Percentiles rank a stretch among this genome's conserved stretches.
These are phyloP conservation scores for Neurospora intermedia DNA, from an alignment of 495 filamentous ascomycete species.

Conservation along the genomic window DNA sequence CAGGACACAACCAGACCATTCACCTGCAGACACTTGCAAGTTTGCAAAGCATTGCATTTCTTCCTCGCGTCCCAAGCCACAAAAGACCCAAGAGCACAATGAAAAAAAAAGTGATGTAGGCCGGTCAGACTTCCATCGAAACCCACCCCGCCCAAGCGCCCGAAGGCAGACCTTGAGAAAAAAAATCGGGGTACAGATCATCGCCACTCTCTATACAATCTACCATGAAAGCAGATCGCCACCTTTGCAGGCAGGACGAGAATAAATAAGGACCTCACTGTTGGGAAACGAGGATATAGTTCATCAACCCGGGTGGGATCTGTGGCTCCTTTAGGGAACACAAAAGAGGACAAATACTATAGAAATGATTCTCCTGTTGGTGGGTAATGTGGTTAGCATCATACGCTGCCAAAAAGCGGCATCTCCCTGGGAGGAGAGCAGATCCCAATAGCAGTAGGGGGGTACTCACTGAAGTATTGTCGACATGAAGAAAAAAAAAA, in stretches of 20 bases:
- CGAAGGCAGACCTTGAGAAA: constrained; percentile 35
- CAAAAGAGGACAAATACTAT: constrained; percentile 75
- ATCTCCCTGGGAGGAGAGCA: too few relatives aligned
- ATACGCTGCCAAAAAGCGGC: too few relatives aligned
- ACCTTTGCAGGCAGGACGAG: constrained; percentile 41
- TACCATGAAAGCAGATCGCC: constrained; percentile 25
- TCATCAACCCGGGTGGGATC: constrained; percentile 56
- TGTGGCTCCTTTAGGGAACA: constrained; percentile 63
- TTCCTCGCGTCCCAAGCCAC: constrained; percentile 30
- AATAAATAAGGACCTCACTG: constrained; percentile 45
- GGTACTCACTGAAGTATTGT: constrained; percentile 48
- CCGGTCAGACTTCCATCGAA: constrained; percentile 57
- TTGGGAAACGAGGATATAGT: constrained; percentile 47
- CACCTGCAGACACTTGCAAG: background rate
- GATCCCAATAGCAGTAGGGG: constrained; percentile 24
- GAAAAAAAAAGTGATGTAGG: constrained; percentile 33
- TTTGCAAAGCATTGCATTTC: constrained; percentile 9
- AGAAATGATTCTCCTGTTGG: constrained; percentile 68
- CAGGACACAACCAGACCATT: background rate
- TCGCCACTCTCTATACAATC: constrained; percentile 51
- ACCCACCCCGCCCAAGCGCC: constrained; percentile 47
- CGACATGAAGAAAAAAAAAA: constrained; percentile 41
- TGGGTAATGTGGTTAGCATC: constrained; percentile 6
- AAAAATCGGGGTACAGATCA: constrained; percentile 47
- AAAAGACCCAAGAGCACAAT: constrained; percentile 28